phyloP scores from a whole-genome alignment of 495 filamentous ascomycete species.

The Jackrogersella multiformis region DNA sequence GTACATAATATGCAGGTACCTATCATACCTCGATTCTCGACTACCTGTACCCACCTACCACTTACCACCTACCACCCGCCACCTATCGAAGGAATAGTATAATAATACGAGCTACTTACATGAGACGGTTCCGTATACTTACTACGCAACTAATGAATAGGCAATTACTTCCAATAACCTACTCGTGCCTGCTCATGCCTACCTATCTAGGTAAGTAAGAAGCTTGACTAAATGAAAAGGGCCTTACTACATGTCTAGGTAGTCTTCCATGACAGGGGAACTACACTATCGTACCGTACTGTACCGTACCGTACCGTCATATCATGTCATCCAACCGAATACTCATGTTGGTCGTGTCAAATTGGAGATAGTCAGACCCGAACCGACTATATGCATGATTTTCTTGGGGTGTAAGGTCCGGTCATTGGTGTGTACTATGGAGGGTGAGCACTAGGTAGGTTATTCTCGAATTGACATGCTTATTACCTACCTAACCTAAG shows the following conservation, averaged over 20 bases:
- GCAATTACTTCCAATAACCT: too few species aligned
- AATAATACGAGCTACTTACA: conserved; percentile 16
- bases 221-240: conserved; percentile 7
- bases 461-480: conserved; percentile 31
- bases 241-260: too few species aligned
- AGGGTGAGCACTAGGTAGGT: conserved; percentile 28
- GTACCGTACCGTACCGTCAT: conserved; percentile 23
- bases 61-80: too few species aligned
- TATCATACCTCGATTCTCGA: conserved; percentile 11
- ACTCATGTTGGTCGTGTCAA: conserved; percentile 27
- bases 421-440: too few species aligned
- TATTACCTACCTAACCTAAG: background rate
- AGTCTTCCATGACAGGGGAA: conserved; percentile 13
- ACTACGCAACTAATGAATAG: background rate
- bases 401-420: conserved; percentile 7
- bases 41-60: conserved; percentile 6
- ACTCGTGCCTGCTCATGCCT: background rate
- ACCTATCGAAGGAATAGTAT: conserved; percentile 15
- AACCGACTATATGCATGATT: conserved; percentile 37
- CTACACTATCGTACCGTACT: too few species aligned
- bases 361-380: conserved; percentile 32
- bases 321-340: conserved; percentile 35
- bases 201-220: background rate
- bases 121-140: conserved; percentile 14
- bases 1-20: conserved; percentile 14